Evolutionary conservation across 2,329 filamentous ascomycete genomes (phyloP), one percentile per base, ranked within the genome.

Genomic region (Tolypocladium capitatum): DNA sequence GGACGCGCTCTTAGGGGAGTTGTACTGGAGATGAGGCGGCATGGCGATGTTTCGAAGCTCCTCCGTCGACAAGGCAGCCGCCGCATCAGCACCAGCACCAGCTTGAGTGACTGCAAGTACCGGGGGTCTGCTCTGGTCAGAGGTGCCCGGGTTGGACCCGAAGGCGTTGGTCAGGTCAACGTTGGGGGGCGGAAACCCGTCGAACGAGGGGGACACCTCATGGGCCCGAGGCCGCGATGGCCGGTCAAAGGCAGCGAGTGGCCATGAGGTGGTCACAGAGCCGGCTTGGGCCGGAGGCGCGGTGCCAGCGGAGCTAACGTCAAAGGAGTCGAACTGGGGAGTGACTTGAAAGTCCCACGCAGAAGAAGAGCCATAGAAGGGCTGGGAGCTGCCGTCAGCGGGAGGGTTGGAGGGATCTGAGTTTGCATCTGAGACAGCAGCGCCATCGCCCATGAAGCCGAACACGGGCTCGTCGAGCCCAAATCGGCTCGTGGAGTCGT

Each of bases 11-110:
- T 71, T 73, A 30, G 76, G 76, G 35, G 75, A 78, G 51, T 75
- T 70, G 53, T 81, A 82, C 54, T 77, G 75, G 18, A 81, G 69
- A 53, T 80, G 75, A 24, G 74, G 67, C 14, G 80, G 79, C 78
- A 83, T 83, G 54, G 78, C 79, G 58, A 82, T 81, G 52, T 70
- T 78, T 54, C 74, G 75, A 43, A 83, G 67, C 57, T 76, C 73
- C 58, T 81, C 77, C 57, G 79, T 72, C 33, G 76, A 81, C 47
- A 83, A 64, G 28, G 59, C 55, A 36, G 58, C 56, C 24, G 59
- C 51, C 27, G 58, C 47, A 43, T 54, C 53, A 24, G 58, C 47
- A 43, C 55, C 53, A 43, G 55, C 53, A n/a, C 11, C 21, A 10
- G 38, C 38, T 14, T 41, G 38, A 24, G 21, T 53, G 52, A 20